Percentiles rank a stretch among this genome's conserved stretches.
Evolutionary conservation across 345 rosid genomes (phyloP).

Genomic region (Noccaea bulbosa): DNA sequence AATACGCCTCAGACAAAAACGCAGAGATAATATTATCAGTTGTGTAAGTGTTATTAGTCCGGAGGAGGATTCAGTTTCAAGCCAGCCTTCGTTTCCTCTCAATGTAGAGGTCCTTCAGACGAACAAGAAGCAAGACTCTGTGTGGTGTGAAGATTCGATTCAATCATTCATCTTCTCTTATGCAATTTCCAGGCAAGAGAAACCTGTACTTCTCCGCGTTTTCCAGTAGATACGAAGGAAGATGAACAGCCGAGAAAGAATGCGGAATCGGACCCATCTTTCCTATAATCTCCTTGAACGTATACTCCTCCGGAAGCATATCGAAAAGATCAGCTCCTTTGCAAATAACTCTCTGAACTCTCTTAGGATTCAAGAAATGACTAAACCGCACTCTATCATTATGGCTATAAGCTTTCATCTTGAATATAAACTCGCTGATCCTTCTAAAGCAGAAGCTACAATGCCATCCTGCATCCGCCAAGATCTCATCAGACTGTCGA

Average conservation of each 20-base stretch:
- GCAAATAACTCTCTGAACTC: slow-evolving; percentile 76
- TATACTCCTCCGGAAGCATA: slow-evolving; percentile 83
- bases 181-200: slow-evolving; percentile 70
- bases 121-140: slow-evolving; percentile 22
- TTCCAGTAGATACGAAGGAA: slow-evolving; percentile 68
- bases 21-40: slow-evolving; percentile 30
- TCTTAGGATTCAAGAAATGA: slow-evolving; percentile 63
- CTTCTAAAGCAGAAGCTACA: slow-evolving; percentile 79
- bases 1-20: slow-evolving; percentile 36
- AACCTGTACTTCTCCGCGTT: slow-evolving; percentile 64
- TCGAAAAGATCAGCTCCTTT: slow-evolving; percentile 78
- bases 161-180: slow-evolving; percentile 55
- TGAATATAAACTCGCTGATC: slow-evolving; percentile 70
- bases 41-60: slow-evolving; percentile 33
- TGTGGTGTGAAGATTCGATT: slow-evolving; percentile 15
- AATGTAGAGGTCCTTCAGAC: slow-evolving; percentile 21
- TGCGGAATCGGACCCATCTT: slow-evolving; percentile 85
- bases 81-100: slow-evolving; percentile 36
- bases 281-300: slow-evolving; percentile 73
- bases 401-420: slow-evolving; percentile 86
- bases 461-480: slow-evolving; percentile 88
- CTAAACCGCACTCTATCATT: slow-evolving; percentile 74
- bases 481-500: slow-evolving; percentile 65
- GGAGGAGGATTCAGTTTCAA: slow-evolving; percentile 25
- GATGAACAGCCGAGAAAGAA: slow-evolving; percentile 77